These are phyloP conservation scores for Picochlorum sp. DNA, from an alignment of 139 green algal genomes.

Conservation along the genomic window DNA sequence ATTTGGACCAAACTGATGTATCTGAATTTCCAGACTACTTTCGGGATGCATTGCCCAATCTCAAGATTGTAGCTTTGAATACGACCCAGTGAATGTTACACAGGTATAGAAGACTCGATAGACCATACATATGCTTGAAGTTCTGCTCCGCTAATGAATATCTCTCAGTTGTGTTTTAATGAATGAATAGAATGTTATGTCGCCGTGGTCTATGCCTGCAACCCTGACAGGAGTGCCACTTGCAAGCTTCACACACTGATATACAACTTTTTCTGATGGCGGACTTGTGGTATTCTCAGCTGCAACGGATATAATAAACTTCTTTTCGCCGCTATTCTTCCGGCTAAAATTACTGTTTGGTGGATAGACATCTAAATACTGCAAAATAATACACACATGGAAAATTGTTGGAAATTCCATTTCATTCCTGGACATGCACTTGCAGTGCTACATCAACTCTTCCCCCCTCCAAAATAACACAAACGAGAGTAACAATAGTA, in stretches of 20 bases:
- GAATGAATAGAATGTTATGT: slow-evolving; percentile 20
- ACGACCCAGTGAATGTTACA: too few relatives aligned
- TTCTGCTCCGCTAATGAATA: slow-evolving; percentile 1
- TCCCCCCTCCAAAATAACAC: too few relatives aligned
- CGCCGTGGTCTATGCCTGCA: slow-evolving; percentile 16
- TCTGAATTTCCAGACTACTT: not conserved
- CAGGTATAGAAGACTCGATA: too few relatives aligned
- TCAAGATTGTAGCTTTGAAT: too few relatives aligned
- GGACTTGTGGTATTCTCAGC: not conserved
- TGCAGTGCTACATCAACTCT: too few relatives aligned
- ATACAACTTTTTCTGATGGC: not conserved
- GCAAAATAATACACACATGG: not conserved
- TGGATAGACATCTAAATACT: slow-evolving; percentile 19
- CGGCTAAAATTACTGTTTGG: slow-evolving; percentile 18
- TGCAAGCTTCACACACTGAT: slow-evolving; percentile 4
- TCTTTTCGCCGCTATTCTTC: not conserved
- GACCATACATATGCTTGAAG: too few relatives aligned
- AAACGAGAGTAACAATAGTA: too few relatives aligned
- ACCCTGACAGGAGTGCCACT: slow-evolving; percentile 8
- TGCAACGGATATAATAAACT: slow-evolving; percentile 1
- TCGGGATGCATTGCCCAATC: not conserved
- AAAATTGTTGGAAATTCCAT: too few relatives aligned
- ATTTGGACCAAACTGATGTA: slow-evolving; percentile 19
- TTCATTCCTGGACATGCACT: too few relatives aligned
- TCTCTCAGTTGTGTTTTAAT: slow-evolving; percentile 3